Percentiles rank a stretch among this genome's conserved stretches.
Conservation (phyloP, 2,329 filamentous ascomycete genomes). For the Aureobasidium namibiae region DNA sequence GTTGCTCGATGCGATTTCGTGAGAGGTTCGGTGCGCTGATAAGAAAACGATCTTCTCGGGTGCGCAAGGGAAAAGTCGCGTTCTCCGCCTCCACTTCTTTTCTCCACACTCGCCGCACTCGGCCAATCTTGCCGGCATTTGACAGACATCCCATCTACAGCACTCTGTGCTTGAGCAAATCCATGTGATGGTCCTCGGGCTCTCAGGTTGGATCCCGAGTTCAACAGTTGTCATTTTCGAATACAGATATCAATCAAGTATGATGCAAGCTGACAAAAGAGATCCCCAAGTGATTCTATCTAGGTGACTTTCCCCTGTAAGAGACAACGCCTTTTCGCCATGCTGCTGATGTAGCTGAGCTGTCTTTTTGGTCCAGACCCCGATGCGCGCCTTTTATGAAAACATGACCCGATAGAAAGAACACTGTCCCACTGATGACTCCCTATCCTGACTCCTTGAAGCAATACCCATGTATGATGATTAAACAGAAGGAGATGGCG, state of each 20-base stretch:
- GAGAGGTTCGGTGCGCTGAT: constrained; percentile 4
- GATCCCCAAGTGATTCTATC: constrained; percentile 7
- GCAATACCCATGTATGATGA: background rate
- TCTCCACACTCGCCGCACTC: background rate
- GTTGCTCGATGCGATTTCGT: constrained; percentile 14
- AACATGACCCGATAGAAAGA: background rate
- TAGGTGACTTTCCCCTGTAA: background rate
- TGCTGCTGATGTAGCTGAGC: constrained; percentile 9
- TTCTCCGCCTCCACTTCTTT: background rate
- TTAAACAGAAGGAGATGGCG: background rate
- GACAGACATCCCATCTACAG: background rate
- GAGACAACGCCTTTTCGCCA: constrained; percentile 10
- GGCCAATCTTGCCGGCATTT: background rate
- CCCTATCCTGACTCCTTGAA: background rate
- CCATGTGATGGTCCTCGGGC: background rate
- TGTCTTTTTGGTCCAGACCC: constrained; percentile 1
- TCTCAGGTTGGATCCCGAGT: background rate
- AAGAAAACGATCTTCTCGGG: background rate
- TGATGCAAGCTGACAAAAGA: background rate
- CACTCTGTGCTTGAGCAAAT: background rate
- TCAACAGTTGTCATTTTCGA: background rate
- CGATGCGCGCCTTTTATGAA: constrained; percentile 9
- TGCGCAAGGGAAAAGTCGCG: background rate
- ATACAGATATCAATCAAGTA: background rate
- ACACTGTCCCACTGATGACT: background rate